These are phyloP conservation scores for Crithidia bombi DNA, from an alignment of 208 protist genomes.

Conservation along the genomic window DNA sequence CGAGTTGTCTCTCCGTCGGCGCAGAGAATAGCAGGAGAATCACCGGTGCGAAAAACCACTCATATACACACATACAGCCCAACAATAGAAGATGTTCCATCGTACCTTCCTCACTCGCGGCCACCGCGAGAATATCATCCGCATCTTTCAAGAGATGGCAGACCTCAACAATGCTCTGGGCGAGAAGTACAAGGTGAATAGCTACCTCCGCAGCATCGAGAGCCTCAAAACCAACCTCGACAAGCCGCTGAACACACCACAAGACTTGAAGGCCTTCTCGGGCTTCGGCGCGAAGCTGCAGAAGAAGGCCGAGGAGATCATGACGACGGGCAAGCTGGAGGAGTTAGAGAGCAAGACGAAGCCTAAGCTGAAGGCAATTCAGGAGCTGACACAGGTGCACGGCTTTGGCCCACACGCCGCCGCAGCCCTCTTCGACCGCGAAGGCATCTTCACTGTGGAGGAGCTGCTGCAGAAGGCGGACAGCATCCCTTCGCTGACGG, in stretches of 20 bases:
- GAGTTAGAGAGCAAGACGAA: conserved; percentile 91
- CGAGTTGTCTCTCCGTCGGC: too few relatives aligned
- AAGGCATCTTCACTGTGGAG: conserved; percentile 91
- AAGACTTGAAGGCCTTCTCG: conserved; percentile 72
- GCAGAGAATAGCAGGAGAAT: too few relatives aligned
- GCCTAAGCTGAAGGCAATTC: conserved; percentile 89
- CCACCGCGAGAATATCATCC: conserved; percentile 86
- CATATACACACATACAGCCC: neutral
- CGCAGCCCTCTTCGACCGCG: conserved; percentile 84
- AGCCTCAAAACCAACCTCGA: conserved; percentile 88
- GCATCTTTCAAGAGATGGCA: conserved; percentile 90
- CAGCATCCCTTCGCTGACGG: conserved; percentile 69
- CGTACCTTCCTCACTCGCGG: conserved; percentile 58
- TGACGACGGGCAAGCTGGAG: conserved; percentile 86
- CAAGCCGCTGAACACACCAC: conserved; percentile 71
- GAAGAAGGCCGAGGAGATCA: conserved; percentile 92
- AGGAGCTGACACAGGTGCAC: conserved; percentile 88
- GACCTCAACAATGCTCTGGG: conserved; percentile 89
- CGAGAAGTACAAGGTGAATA: conserved; percentile 89
- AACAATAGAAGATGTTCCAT: conserved; percentile 57
- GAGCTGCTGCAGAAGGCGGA: conserved; percentile 86
- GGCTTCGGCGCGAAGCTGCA: conserved; percentile 83
- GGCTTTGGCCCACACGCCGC: conserved; percentile 87
- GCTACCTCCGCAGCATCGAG: conserved; percentile 82
- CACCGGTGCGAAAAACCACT: too few relatives aligned